Conservation (phyloP, 495 filamentous ascomycete genomes). For the Hyaloscypha finlandica region DNA sequence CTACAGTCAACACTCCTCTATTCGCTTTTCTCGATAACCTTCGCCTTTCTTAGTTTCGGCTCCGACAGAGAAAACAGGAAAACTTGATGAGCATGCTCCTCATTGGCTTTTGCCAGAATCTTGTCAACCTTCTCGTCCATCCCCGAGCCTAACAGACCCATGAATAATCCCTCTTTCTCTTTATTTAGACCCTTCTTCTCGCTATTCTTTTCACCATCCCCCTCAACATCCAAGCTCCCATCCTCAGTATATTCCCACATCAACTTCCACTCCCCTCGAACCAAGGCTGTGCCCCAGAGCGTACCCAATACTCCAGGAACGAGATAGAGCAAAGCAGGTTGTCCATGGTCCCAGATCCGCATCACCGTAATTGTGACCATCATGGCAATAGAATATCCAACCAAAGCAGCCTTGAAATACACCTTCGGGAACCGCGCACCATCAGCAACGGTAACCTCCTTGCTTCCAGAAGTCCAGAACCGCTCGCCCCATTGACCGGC, state of each 20-base stretch:
- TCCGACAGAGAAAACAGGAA: constrained; percentile 29
- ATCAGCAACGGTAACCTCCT: constrained; percentile 42
- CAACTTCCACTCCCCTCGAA: constrained; percentile 64
- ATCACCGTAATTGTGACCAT: constrained; percentile 74
- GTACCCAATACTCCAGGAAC: constrained; percentile 80
- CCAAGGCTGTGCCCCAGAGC: constrained; percentile 77
- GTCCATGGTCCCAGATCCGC: constrained; percentile 75
- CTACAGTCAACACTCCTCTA: not conserved
- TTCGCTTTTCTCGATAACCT: constrained; percentile 7
- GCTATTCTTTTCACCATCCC: not conserved
- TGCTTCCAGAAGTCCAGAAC: constrained; percentile 67
- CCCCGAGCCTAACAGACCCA: too few relatives aligned
- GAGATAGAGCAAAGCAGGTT: constrained; percentile 91
- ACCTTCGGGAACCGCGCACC: constrained; percentile 71
- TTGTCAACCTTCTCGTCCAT: too few relatives aligned
- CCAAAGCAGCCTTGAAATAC: constrained; percentile 80
- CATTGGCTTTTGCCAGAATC: not conserved
- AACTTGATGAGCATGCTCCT: constrained; percentile 34
- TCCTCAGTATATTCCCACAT: constrained; percentile 88
- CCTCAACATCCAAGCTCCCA: constrained; percentile 42
- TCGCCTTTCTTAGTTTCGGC: constrained; percentile 14
- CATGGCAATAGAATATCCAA: constrained; percentile 83
- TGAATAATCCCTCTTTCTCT: constrained; percentile 7
- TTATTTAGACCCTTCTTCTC: constrained; percentile 24
- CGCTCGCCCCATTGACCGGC: constrained; percentile 79